Conservation (phyloP, 352 stramenopile species). For the Phytophthora sp. region DNA sequence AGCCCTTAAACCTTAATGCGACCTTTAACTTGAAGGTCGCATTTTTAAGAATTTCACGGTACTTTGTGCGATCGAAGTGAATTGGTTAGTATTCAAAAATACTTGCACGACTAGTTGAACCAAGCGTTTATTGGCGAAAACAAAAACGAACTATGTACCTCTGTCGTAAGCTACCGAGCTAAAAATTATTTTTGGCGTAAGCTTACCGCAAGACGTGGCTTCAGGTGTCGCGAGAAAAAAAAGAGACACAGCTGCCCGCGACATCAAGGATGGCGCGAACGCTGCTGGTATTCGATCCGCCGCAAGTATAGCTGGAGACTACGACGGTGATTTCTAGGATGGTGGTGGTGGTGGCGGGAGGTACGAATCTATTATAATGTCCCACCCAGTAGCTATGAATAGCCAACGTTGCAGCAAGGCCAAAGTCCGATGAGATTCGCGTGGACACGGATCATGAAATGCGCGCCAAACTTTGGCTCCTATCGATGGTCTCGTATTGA, state of each 20-base stretch:
- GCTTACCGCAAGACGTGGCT: background rate
- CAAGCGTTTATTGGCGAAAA: background rate
- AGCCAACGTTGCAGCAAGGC: too few relatives aligned
- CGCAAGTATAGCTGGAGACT: background rate
- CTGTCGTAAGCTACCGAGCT: background rate
- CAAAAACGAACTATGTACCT: background rate
- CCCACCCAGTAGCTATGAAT: too few relatives aligned
- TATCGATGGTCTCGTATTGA: background rate
- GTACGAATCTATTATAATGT: too few relatives aligned
- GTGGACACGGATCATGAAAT: background rate
- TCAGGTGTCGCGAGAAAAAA: background rate
- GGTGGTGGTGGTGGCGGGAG: too few relatives aligned
- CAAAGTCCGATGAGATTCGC: too few relatives aligned
- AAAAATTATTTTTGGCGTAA: constrained; percentile 1
- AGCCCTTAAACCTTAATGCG: too few relatives aligned
- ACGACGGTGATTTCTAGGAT: too few relatives aligned
- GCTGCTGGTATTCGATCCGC: background rate
- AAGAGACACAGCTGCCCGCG: background rate
- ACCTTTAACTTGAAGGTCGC: background rate
- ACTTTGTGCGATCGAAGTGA: background rate
- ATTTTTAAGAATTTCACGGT: background rate
- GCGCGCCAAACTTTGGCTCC: background rate
- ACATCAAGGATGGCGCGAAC: background rate
- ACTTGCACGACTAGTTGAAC: background rate
- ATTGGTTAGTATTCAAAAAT: constrained; percentile 2